phyloP scores from a whole-genome alignment of 352 stramenopile genomes.

The Globisporangium paddicum region DNA sequence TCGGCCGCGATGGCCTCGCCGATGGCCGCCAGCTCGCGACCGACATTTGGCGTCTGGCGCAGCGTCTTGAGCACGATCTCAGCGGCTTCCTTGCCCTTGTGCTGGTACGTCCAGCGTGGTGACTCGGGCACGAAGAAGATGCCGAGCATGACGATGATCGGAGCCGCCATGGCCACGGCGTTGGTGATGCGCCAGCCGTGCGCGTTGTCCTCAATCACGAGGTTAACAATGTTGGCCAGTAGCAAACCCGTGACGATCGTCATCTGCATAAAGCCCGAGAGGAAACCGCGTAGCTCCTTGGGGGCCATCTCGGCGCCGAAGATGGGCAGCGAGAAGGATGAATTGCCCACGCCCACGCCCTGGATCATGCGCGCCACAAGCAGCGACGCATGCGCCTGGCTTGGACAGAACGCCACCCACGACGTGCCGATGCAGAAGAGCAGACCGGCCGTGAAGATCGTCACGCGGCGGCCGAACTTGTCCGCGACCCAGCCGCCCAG shows the following conservation, averaged over 20 bases:
- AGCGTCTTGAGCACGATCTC: constrained; percentile 32
- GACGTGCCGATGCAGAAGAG: constrained; percentile 37
- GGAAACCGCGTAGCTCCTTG: constrained; percentile 29
- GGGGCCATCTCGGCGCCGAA: constrained; percentile 41
- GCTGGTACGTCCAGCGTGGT: constrained; percentile 45
- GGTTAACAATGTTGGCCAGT: constrained; percentile 36
- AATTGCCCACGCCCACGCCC: constrained; percentile 38
- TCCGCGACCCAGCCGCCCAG: constrained; percentile 29
- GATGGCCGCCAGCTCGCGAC: constrained; percentile 35
- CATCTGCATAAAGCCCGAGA: constrained; percentile 43
- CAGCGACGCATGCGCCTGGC: constrained; percentile 16
- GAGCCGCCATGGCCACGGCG: constrained; percentile 21
- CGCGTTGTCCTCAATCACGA: constrained; percentile 14
- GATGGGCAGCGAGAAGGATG: constrained; percentile 38
- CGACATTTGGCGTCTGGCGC: constrained; percentile 23
- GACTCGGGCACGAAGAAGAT: constrained; percentile 47
- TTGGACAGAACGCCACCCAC: constrained; percentile 23
- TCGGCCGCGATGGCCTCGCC: constrained; percentile 34
- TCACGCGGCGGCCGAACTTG: constrained; percentile 25
- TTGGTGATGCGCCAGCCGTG: constrained; percentile 34
- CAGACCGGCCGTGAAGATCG: constrained; percentile 31
- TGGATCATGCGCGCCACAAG: constrained; percentile 32
- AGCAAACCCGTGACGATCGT: constrained; percentile 33
- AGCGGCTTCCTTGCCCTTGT: constrained; percentile 32
- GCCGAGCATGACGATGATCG: constrained; percentile 33